These are phyloP conservation scores for Falciphora oryzae DNA, from an alignment of 2,329 filamentous ascomycete genomes.

Conservation along the genomic window DNA sequence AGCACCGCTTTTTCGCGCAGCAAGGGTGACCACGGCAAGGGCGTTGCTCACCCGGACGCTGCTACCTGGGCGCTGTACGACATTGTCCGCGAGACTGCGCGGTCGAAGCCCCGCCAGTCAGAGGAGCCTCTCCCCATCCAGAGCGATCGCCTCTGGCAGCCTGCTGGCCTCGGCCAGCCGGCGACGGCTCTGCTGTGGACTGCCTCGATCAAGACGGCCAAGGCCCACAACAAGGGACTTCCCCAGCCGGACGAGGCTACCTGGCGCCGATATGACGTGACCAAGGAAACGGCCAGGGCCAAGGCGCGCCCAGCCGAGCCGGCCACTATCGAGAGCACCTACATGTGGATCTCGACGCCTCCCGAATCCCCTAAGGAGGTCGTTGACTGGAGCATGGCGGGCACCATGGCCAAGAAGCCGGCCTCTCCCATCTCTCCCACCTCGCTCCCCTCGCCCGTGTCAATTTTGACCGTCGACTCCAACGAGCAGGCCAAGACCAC, in stretches of 20 bases:
- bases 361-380: not conserved
- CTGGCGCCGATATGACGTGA: slow-evolving; percentile 24
- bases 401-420: not conserved
- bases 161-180: not conserved
- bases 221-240: slow-evolving; percentile 12
- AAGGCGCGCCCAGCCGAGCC: slow-evolving; percentile 24
- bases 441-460: not conserved
- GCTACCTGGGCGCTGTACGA: slow-evolving; percentile 27
- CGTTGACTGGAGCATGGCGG: slow-evolving; percentile 5
- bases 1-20: not conserved
- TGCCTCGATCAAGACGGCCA: not conserved
- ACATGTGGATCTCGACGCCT: slow-evolving; percentile 9
- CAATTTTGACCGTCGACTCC: not conserved
- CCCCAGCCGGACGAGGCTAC: slow-evolving; percentile 14
- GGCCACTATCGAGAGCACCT: slow-evolving; percentile 22
- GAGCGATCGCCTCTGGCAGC: slow-evolving; percentile 34
- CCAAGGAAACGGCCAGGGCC: slow-evolving; percentile 22
- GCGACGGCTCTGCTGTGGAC: not conserved
- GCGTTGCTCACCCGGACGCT: slow-evolving; percentile 30
- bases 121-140: slow-evolving; percentile 27
- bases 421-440: not conserved
- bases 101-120: slow-evolving; percentile 17
- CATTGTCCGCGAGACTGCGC: slow-evolving; percentile 18
- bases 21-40: slow-evolving; percentile 15
- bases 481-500: not conserved